phyloP scores from a whole-genome alignment of 2,329 filamentous ascomycete genomes.

The Colletotrichum lini region DNA sequence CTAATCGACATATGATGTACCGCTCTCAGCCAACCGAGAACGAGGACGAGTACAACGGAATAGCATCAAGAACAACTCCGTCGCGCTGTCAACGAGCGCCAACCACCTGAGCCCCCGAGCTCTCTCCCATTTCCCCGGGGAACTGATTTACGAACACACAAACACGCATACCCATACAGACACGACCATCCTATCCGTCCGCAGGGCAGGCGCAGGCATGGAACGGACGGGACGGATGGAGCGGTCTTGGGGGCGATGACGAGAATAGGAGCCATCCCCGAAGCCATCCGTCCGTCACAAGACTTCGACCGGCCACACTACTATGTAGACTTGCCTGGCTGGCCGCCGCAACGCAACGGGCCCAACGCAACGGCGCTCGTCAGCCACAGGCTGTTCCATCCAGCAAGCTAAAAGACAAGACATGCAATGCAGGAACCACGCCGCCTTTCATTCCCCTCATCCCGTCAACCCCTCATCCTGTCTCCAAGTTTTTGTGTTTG shows the following conservation, averaged over 20 bases:
- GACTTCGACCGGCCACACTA: not conserved
- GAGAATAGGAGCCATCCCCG: constrained; percentile 34
- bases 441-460: constrained; percentile 26
- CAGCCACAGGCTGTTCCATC: no score
- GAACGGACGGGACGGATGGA: constrained; percentile 24
- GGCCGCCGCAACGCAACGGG: no score
- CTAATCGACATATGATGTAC: no score
- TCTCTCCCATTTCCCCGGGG: constrained; percentile 17
- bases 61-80: constrained; percentile 3
- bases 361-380: constrained; percentile 1
- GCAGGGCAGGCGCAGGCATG: not conserved
- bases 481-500: constrained; percentile 20
- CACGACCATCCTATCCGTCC: not conserved
- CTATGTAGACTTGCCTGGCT: not conserved
- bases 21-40: no score
- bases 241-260: constrained; percentile 17
- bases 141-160: constrained; percentile 3
- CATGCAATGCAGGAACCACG: constrained; percentile 41
- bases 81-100: constrained; percentile 18
- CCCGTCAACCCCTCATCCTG: not conserved
- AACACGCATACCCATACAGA: no score
- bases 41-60: constrained; percentile 21
- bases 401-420: constrained; percentile 2
- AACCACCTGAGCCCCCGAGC: constrained; percentile 15
- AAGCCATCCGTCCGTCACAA: constrained; percentile 12